Conservation (phyloP, 441 rosid genomes). For the Pelargonium fulgidum region DNA sequence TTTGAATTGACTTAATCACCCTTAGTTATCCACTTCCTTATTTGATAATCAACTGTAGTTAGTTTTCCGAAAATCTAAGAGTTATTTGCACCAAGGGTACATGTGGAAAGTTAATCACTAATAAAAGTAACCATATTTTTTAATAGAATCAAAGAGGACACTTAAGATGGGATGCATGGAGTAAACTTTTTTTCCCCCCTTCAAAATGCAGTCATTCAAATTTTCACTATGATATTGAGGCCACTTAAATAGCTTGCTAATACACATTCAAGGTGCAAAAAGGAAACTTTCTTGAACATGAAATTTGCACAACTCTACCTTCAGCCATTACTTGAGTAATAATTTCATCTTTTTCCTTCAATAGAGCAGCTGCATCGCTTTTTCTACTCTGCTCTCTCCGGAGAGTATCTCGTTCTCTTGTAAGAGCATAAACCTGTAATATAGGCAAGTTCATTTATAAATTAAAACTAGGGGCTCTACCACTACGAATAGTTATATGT, state of each 20-base stretch:
- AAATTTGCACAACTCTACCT: constrained; percentile 47
- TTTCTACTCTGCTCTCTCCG: constrained; percentile 89
- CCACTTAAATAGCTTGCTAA: not conserved
- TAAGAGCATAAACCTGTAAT: constrained; percentile 82
- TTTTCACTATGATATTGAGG: not conserved
- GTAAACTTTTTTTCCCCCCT: no score
- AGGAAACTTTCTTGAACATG: constrained; percentile 1
- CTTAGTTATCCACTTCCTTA: no score
- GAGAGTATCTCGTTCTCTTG: constrained; percentile 96
- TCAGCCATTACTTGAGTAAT: constrained; percentile 98
- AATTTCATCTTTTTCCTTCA: constrained; percentile 98
- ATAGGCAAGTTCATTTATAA: constrained; percentile 16
- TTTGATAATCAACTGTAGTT: no score
- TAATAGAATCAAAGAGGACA: no score
- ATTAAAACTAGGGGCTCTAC: not conserved
- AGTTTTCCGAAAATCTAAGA: no score
- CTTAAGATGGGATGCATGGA: no score
- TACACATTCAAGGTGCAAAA: not conserved
- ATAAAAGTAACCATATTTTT: no score
- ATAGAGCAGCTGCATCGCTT: constrained; percentile 91
- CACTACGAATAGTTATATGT: not conserved
- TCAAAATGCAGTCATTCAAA: not conserved
- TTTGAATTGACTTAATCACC: no score
- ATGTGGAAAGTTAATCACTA: no score
- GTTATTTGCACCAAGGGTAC: no score